Evolutionary conservation across 345 rosid genomes (phyloP), one percentile per base, ranked within the genome.

Genomic region (Euphorbia lathyris): DNA sequence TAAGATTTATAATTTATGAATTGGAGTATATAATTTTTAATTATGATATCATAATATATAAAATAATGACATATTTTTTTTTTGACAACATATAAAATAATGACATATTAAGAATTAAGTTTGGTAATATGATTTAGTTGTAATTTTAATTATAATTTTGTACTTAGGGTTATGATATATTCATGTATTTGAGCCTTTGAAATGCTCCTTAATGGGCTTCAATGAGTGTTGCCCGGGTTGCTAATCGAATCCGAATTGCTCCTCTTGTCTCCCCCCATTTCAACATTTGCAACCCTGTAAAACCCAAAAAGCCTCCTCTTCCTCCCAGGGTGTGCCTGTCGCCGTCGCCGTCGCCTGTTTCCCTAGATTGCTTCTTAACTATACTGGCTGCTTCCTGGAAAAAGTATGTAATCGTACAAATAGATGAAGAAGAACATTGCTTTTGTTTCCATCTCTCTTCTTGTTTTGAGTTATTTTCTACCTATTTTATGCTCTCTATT

Each of bases 231-330:
- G 71, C 51, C 62, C 62, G 36, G 62, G 62, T 38, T 13, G 32
- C 52, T 4, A 13, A 60, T 48, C 48, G 29, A 48, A 62, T 67
- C 68, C 74, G 67, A 20, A 20, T 30, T 48, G 22, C 16, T 4
- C 20, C 3, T 23, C 62, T 42, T 23, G 34, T 56, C 72, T 57
- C 30, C 7, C n/a, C 17, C 59, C 1, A 6, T 0, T 11, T 45
- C 13, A 36, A 16, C 17, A 5, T 20, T 25, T 2, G 26, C 22
- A 26, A 9, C 3, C n/a, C 23, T 13, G 23, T 19, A 68, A 12
- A 56, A 56, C 62, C 72, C 72, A 55, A 68, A 68, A 34, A 23
- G 47, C 63, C 51, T 52, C 26, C 53, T 11, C 43, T 52, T 7
- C 36, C 32, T 6, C 23, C 4, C 12, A 0, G 14, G 2, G n/a